Evolutionary conservation across 208 protist genomes (phyloP), one percentile per base, ranked within the genome.

Genomic region (Acanthamoeba triangularis): DNA sequence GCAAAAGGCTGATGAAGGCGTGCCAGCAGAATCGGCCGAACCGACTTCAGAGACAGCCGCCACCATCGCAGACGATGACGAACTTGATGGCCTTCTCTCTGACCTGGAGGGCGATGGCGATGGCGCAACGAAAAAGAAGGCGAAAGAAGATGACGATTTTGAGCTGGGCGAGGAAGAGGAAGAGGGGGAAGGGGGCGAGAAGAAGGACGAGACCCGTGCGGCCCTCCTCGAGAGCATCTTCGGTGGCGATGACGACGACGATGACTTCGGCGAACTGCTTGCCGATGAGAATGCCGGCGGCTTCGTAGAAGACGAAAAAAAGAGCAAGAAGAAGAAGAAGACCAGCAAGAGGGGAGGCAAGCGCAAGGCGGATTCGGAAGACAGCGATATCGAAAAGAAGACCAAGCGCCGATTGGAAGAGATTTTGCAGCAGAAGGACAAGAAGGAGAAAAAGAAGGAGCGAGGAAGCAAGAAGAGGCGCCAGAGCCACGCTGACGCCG

Each of bases 401-500:
- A 91, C 49, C 23, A 56, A 65, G 41, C 84, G 84, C 13, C 49
- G 54, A 49, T 30, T 91, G 49, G 84, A 91, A 41, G 84, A 41
- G 56, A 91, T 91, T 41, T 41, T 91, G n/a, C 84, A 91, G 84
- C 84, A 91, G 35, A 91, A 91, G 84, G 84, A 91, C 84, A 20
- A 65, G 49, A 91, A 91, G 59, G 84, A 91, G 84, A 30, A 91
- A 11, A 56, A 82, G 74, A 28, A 82, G 33, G 11, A 18, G 74
- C 35, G 44, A 52, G 33, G 74, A 35, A 82, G 74, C 74, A 82
- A 82, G 23, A 82, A 52, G 41, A 47, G 74, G 10, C 33, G 74
- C 74, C 33, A 35, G 37, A 82, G 37, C 30, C 23, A 28, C 37
- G 74, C 37, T 13, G 65, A 72, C 41, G 65, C 65, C 35, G 65